Percentiles rank a stretch among this genome's conserved stretches.
These are phyloP conservation scores for Trichoderma afroharzianum DNA, from an alignment of 2,329 filamentous ascomycete genomes.

Conservation along the genomic window DNA sequence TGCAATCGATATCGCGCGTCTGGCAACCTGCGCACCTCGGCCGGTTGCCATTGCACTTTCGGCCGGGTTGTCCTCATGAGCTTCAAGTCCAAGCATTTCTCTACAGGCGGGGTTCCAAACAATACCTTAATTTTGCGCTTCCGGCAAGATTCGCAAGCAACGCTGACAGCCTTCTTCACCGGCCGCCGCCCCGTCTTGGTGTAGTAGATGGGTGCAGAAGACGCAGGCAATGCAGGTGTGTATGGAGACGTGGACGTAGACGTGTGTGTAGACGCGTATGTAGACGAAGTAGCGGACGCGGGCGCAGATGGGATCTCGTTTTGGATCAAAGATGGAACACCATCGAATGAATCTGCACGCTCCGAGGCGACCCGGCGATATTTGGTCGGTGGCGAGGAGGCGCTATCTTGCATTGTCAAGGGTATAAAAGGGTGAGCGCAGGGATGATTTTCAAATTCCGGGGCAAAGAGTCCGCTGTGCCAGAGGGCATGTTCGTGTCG, in stretches of 20 bases:
- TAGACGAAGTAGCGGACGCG: not conserved
- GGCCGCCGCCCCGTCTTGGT: not conserved
- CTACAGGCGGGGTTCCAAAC: not conserved
- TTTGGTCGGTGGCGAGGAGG: not conserved
- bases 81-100: not conserved
- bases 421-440: not conserved
- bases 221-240: not conserved
- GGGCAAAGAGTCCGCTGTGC: not conserved
- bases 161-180: not conserved
- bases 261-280: not conserved
- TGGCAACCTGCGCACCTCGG: not conserved
- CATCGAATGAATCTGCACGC: not conserved
- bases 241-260: not conserved
- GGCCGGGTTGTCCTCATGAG: not conserved
- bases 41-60: slow-evolving; percentile 9
- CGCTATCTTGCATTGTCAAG: not conserved
- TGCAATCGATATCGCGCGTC: not conserved
- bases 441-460: not conserved
- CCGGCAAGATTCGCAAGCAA: slow-evolving; percentile 12
- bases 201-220: not conserved
- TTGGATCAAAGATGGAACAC: not conserved
- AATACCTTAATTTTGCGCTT: slow-evolving; percentile 11
- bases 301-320: not conserved
- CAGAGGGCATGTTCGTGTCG: not conserved
- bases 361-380: not conserved